Evolutionary conservation across 176 grass and related monocot species (phyloP).

Genomic region (Triticum urartu): DNA sequence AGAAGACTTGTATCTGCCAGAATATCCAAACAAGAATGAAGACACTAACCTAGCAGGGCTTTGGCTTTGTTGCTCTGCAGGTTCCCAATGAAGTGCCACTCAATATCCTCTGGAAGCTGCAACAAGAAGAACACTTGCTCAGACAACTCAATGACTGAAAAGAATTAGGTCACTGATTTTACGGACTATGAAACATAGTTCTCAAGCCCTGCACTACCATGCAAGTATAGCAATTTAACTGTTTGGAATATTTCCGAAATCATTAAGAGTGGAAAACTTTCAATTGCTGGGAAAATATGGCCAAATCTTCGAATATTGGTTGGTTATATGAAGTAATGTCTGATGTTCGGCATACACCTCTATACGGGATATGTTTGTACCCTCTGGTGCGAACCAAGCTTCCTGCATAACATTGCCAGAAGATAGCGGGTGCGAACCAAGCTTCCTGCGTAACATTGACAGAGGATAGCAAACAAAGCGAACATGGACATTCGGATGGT

Average conservation of each 20-base stretch:
- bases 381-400: not conserved
- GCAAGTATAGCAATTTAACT: not conserved
- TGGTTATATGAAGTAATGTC: not conserved
- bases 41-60: conserved; percentile 63
- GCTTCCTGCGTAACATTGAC: not conserved
- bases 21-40: conserved; percentile 13
- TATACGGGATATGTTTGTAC: not conserved
- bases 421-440: not conserved
- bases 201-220: not conserved
- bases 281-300: not conserved
- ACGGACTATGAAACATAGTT: not conserved
- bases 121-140: conserved; percentile 33
- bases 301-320: not conserved
- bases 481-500: not conserved
- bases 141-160: conserved; percentile 6
- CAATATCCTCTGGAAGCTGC: conserved; percentile 88
- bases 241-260: not conserved
- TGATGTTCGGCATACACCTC: not conserved
- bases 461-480: not conserved
- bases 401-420: not conserved
- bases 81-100: conserved; percentile 97
- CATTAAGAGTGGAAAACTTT: not conserved
- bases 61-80: conserved; percentile 95
- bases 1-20: not conserved
- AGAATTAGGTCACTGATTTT: not conserved